A percentile compares a stretch with the other conserved stretches of the same genome.
Conservation (phyloP, 176 grass and related monocot genomes). For the Poa annua region DNA sequence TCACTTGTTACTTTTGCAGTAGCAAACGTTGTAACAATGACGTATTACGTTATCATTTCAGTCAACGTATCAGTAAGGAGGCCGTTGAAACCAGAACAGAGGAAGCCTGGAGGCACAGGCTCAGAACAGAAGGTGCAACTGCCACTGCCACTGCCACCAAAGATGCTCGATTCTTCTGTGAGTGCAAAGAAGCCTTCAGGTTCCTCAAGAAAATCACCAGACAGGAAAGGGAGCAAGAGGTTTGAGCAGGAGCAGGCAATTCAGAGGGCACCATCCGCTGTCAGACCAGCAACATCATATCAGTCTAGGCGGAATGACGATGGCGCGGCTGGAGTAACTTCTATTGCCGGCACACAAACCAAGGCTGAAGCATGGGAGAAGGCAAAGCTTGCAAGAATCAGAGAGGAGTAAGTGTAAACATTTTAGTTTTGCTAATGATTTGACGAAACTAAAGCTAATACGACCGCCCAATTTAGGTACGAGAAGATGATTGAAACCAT, state of each 20-base stretch:
- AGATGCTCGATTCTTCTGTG: conserved; percentile 38
- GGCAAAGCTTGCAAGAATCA: conserved; percentile 59
- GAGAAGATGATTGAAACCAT: conserved; percentile 66
- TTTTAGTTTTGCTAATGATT: not conserved
- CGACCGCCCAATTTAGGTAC: conserved; percentile 46
- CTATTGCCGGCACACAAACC: conserved; percentile 31
- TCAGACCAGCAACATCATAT: conserved; percentile 50
- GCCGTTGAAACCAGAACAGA: conserved; percentile 40
- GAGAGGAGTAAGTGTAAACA: conserved; percentile 47
- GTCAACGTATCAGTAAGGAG: conserved; percentile 46
- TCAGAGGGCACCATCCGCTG: conserved; percentile 39
- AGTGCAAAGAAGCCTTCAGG: conserved; percentile 49
- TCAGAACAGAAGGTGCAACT: conserved; percentile 34
- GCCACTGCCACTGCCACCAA: conserved; percentile 27
- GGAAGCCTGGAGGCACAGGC: not conserved
- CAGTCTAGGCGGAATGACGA: conserved; percentile 41
- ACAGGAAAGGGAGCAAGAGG: conserved; percentile 60
- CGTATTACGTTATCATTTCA: conserved; percentile 35
- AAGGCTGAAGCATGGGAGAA: conserved; percentile 76
- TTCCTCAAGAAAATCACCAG: conserved; percentile 54
- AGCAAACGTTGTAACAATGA: not conserved
- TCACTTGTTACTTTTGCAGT: not conserved
- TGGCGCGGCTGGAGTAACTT: not conserved
- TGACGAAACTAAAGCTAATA: conserved; percentile 14
- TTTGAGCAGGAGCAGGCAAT: conserved; percentile 54